Base-by-base conservation (phyloP, 164 flowering plant genomes). In the Platanus orientalis region DNA sequence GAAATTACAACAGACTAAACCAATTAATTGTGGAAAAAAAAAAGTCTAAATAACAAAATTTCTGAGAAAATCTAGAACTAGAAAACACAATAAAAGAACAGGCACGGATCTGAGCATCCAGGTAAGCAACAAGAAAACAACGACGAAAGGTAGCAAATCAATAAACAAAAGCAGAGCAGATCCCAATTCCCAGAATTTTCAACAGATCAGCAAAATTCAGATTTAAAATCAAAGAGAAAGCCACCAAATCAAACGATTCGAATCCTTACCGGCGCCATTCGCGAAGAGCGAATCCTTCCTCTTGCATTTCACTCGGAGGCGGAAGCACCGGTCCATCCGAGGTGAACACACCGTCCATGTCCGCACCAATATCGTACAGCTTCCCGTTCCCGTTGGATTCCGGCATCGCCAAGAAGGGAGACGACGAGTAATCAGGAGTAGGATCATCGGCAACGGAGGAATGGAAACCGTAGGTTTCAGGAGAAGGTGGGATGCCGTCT, bases 311-410 rank as follows among this genome's bases (percentile, higher is more conserved):
- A 45, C 54, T 62, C 2, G 97, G 97, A 61, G 92, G 90, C 0
- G 98, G 98, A 51, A 90, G 88, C 55, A 83, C 60, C n/a, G 98
- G 97, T 13, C 98, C 98, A 36, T 90, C 97, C 6, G 88, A 71
- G 11, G 67, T 32, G 64, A 90, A 90, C 4, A 86, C 52, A 6
- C 79, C 83, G 21, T 81, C 88, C 1, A 50, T 55, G 39, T 76
- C 75, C 7, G 54, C 83, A 19, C 67, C 79, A 3, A 69, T 29
- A 45, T 75, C 81, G 32, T 76, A 82, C 16, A 82, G 75, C 28
- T 75, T 69, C 1, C 88, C 90, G 34, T 81, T 78, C 3, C 90
- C 90, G 45, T 84, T 89, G 54, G 82, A 75, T 0, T 77, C 77
- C 39, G 79, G 80, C 36, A 66, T 49, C 51, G 49, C 29, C 32